These are phyloP conservation scores for Aspergillus sojae DNA, from an alignment of 2,329 filamentous ascomycete species.

Conservation along the genomic window DNA sequence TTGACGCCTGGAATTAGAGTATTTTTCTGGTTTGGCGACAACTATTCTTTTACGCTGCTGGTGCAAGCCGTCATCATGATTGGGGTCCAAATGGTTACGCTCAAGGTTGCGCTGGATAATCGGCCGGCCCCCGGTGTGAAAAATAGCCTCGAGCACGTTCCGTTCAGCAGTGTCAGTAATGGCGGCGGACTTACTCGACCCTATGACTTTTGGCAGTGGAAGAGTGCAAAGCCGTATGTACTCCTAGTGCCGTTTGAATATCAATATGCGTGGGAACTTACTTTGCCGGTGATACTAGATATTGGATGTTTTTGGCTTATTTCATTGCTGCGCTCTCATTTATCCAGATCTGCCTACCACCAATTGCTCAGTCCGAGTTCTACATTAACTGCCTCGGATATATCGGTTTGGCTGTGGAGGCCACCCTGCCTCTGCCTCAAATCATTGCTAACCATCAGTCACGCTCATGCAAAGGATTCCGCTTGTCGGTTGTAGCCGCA, in stretches of 20 bases:
- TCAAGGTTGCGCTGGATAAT: constrained; percentile 64
- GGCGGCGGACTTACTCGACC: constrained; percentile 49
- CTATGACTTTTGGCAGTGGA: constrained; percentile 68
- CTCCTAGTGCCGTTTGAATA: background rate
- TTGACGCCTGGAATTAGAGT: constrained; percentile 45
- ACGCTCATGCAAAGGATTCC: constrained; percentile 53
- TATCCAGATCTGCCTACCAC: constrained; percentile 57
- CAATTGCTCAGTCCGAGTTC: constrained; percentile 44
- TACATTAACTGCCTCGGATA: constrained; percentile 51
- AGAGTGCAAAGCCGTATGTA: constrained; percentile 53
- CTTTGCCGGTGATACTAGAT: constrained; percentile 35
- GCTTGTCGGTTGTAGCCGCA: constrained; percentile 49
- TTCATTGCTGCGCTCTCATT: constrained; percentile 53
- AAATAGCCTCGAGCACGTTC: constrained; percentile 44
- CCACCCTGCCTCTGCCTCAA: constrained; percentile 51
- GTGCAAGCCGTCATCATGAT: constrained; percentile 65
- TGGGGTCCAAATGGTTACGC: constrained; percentile 57
- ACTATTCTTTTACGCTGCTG: constrained; percentile 61
- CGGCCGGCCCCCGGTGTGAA: constrained; percentile 48
- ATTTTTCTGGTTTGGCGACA: constrained; percentile 67
- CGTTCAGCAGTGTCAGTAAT: constrained; percentile 38
- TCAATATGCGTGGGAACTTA: constrained; percentile 11
- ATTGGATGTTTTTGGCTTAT: constrained; percentile 62
- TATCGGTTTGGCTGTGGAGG: constrained; percentile 51
- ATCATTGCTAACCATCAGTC: constrained; percentile 51